Conservation (phyloP, 306 rosid genomes). For the Datisca glomerata region DNA sequence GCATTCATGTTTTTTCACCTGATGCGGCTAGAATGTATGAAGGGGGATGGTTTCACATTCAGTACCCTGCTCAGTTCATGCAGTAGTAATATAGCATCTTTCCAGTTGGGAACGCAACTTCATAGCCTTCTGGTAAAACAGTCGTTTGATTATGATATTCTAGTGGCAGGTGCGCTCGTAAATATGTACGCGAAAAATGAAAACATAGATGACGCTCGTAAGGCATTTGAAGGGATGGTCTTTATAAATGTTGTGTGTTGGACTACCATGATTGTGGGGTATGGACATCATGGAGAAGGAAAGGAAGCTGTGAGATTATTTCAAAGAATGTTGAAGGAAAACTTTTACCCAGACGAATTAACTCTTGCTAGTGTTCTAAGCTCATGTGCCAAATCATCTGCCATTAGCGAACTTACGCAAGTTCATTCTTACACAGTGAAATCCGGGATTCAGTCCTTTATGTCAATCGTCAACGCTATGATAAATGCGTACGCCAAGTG, state of each 20-base stretch:
- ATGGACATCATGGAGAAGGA: slow-evolving; percentile 37
- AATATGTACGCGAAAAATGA: slow-evolving; percentile 47
- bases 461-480: slow-evolving; percentile 44
- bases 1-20: slow-evolving; percentile 30
- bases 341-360: slow-evolving; percentile 36
- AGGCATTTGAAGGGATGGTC: slow-evolving; percentile 29
- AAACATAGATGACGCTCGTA: slow-evolving; percentile 28
- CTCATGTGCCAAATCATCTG: slow-evolving; percentile 47
- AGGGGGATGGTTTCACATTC: slow-evolving; percentile 60
- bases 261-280: slow-evolving; percentile 59
- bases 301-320: slow-evolving; percentile 48
- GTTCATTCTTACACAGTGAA: slow-evolving; percentile 40
- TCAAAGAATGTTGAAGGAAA: slow-evolving; percentile 38
- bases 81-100: slow-evolving; percentile 17
- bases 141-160: slow-evolving; percentile 51
- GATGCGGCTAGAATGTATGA: slow-evolving; percentile 33
- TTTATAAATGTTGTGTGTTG: slow-evolving; percentile 50
- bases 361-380: slow-evolving; percentile 55
- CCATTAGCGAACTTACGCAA: slow-evolving; percentile 35
- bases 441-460: slow-evolving; percentile 35
- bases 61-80: slow-evolving; percentile 40
- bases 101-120: slow-evolving; percentile 35
- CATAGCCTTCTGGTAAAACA: slow-evolving; percentile 34
- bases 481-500: slow-evolving; percentile 68
- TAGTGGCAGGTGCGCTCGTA: slow-evolving; percentile 48